Conservation (phyloP, 2,329 filamentous ascomycete genomes). For the Fusarium sp. region DNA sequence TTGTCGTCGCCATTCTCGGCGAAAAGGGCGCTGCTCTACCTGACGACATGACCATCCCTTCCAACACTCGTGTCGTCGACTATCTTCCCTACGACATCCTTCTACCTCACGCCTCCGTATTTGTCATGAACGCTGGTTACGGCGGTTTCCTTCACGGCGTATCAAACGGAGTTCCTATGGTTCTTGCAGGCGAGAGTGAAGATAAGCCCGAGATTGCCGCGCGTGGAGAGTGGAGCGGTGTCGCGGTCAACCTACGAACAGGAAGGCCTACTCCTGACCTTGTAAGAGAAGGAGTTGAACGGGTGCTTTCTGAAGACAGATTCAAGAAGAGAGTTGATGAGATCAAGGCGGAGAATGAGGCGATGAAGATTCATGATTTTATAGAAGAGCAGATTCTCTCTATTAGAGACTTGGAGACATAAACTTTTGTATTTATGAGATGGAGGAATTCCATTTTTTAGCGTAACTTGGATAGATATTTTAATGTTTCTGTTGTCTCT, state of each 20-base stretch:
- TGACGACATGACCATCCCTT: slow-evolving; percentile 48
- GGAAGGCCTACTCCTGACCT: slow-evolving; percentile 48
- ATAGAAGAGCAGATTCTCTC: slow-evolving; percentile 42
- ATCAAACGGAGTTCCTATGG: slow-evolving; percentile 60
- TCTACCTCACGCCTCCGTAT: slow-evolving; percentile 58
- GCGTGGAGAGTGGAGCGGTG: slow-evolving; percentile 57
- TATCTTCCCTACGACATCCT: slow-evolving; percentile 62
- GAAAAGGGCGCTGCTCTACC: slow-evolving; percentile 42
- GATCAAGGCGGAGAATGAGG: slow-evolving; percentile 51
- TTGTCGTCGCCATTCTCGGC: slow-evolving; percentile 52
- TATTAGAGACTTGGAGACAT: slow-evolving; percentile 2
- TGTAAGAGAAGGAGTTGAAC: slow-evolving; percentile 49
- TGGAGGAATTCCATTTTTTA: not conserved
- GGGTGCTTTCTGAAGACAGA: slow-evolving; percentile 46
- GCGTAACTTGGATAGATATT: not conserved
- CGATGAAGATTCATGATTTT: slow-evolving; percentile 41
- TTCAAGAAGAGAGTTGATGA: slow-evolving; percentile 50
- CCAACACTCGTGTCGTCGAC: slow-evolving; percentile 59
- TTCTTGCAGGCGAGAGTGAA: slow-evolving; percentile 57
- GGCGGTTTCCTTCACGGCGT: slow-evolving; percentile 60
- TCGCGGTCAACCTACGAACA: slow-evolving; percentile 59
- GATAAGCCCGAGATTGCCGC: slow-evolving; percentile 58
- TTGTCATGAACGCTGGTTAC: slow-evolving; percentile 63
- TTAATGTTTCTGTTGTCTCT: not conserved
- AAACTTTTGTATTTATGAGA: not conserved